Evolutionary conservation across 148 eudicot genomes (phyloP).

Genomic region (Cornus florida): DNA sequence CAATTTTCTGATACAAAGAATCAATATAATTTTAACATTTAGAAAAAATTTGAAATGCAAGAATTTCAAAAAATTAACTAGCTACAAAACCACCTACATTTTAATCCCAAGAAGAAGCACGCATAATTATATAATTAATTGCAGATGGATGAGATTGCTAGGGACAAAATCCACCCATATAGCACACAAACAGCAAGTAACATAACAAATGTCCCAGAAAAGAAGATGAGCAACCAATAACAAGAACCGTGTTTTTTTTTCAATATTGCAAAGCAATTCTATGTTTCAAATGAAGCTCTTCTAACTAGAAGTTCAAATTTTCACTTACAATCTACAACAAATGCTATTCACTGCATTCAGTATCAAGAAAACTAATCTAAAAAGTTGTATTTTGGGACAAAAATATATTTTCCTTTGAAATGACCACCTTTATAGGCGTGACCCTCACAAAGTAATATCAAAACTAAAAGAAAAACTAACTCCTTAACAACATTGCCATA

Average conservation of each 20-base stretch:
- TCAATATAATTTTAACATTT: neutral
- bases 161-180: neutral
- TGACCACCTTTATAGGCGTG: neutral
- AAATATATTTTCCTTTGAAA: neutral
- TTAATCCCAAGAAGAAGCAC: neutral
- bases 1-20: slow-evolving; percentile 48
- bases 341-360: neutral
- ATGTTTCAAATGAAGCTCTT: neutral
- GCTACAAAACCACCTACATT: neutral
- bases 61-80: neutral
- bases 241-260: neutral
- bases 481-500: neutral
- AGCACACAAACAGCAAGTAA: neutral
- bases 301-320: neutral
- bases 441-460: neutral
- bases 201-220: neutral
- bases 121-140: neutral
- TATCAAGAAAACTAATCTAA: neutral
- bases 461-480: neutral
- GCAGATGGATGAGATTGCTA: neutral
- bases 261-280: neutral
- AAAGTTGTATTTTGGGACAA: neutral
- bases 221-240: neutral
- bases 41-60: neutral
- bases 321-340: neutral